Conservation (phyloP, 768 basidiomycete species). For the Pulveroboletus sp. region DNA sequence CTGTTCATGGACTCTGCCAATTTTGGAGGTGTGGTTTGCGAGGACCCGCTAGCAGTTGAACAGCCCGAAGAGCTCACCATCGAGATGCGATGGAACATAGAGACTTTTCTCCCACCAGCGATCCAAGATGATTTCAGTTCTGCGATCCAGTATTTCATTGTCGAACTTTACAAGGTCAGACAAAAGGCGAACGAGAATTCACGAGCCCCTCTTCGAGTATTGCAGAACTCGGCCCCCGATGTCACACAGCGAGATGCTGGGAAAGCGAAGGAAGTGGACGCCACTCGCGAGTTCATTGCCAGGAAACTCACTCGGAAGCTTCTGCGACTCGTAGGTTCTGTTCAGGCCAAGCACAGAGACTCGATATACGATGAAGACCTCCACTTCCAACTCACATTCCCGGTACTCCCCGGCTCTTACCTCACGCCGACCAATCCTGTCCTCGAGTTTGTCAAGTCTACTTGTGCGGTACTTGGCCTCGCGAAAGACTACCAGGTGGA, state of each 20-base stretch:
- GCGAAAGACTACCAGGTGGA: conserved; percentile 82
- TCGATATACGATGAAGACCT: conserved; percentile 51
- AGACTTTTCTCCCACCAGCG: conserved; percentile 78
- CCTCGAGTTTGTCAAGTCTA: conserved; percentile 86
- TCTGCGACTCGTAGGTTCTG: conserved; percentile 60
- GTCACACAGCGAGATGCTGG: conserved; percentile 59
- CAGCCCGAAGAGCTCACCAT: conserved; percentile 64
- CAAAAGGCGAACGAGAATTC: conserved; percentile 54
- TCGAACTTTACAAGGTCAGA: conserved; percentile 75
- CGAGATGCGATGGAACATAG: conserved; percentile 91
- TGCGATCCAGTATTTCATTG: conserved; percentile 76
- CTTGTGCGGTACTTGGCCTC: conserved; percentile 76
- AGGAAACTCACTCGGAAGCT: conserved; percentile 78
- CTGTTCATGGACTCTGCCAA: conserved; percentile 96
- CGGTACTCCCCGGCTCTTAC: conserved; percentile 81
- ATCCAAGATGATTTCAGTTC: conserved; percentile 73
- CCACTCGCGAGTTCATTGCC: conserved; percentile 69
- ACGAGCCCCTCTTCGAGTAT: conserved; percentile 66
- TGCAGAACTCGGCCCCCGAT: conserved; percentile 64
- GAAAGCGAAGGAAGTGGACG: conserved; percentile 66
- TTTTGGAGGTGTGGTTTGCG: conserved; percentile 83
- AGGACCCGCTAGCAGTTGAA: conserved; percentile 66
- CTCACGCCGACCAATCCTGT: conserved; percentile 73
- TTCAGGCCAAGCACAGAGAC: conserved; percentile 57
- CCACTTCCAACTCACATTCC: conserved; percentile 68